A percentile compares a stretch with the other conserved stretches of the same genome.
Conservation (phyloP, 2,329 filamentous ascomycete genomes). For the Pseudogymnoascus sp. region DNA sequence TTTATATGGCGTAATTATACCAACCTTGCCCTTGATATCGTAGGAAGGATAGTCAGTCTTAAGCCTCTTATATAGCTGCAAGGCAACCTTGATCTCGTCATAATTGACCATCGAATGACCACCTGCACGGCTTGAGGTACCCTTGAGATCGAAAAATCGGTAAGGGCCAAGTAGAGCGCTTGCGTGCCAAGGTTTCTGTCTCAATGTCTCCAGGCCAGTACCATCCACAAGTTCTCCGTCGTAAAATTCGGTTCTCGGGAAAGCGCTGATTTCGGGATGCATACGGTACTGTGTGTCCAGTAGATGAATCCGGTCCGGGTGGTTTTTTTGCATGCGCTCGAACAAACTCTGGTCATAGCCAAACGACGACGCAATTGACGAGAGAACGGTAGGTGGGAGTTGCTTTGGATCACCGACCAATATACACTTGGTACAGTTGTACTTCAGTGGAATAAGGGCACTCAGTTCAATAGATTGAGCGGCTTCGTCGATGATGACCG, state of each 20-base stretch:
- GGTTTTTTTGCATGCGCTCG: constrained; percentile 93
- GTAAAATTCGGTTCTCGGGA: constrained; percentile 89
- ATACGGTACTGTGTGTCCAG: constrained; percentile 99
- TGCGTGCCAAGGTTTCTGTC: constrained; percentile 77
- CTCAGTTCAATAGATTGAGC: constrained; percentile 97
- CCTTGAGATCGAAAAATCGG: constrained; percentile 93
- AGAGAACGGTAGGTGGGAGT: constrained; percentile 89
- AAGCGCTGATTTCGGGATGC: constrained; percentile 92
- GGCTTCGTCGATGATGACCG: constrained; percentile 95
- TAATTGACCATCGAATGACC: constrained; percentile 88
- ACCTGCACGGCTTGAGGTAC: constrained; percentile 67
- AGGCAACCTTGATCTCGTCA: constrained; percentile 77
- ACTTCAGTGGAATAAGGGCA: constrained; percentile 93
- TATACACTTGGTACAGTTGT: constrained; percentile 93
- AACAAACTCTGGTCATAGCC: constrained; percentile 98
- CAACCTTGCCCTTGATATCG: constrained; percentile 76
- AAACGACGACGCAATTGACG: constrained; percentile 82
- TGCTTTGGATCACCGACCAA: constrained; percentile 97
- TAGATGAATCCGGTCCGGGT: constrained; percentile 80
- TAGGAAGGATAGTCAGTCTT: constrained; percentile 61
- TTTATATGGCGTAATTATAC: constrained; percentile 97
- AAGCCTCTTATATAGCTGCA: constrained; percentile 77
- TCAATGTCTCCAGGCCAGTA: constrained; percentile 68
- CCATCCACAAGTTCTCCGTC: constrained; percentile 82
- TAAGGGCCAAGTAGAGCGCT: constrained; percentile 81